phyloP scores from a whole-genome alignment of 2,329 filamentous ascomycete genomes.

The Mollisiaceae sp. region DNA sequence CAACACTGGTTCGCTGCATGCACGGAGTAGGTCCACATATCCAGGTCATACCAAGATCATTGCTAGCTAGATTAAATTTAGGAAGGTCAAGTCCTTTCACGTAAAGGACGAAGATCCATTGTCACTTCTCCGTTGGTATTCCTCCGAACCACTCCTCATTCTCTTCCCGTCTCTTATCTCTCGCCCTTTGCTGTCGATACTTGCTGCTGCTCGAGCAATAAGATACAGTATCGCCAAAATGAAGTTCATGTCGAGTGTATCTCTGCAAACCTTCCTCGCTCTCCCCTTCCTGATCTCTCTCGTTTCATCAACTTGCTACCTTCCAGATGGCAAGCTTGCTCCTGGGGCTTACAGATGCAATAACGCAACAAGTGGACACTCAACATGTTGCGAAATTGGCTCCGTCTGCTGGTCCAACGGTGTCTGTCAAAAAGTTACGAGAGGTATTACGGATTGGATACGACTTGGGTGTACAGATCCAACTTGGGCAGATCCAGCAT shows the following conservation, averaged over 20 bases:
- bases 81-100: not conserved
- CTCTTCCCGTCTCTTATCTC: not conserved
- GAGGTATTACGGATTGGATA: slow-evolving; percentile 1
- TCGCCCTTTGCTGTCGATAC: not conserved
- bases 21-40: not conserved
- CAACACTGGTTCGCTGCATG: not conserved
- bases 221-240: not conserved
- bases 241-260: not conserved
- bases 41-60: slow-evolving; percentile 2
- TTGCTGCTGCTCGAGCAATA: not conserved
- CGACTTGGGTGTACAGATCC: slow-evolving; percentile 4
- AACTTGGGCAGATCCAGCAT: slow-evolving; percentile 1
- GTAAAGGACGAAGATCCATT: not conserved
- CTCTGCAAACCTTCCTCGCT: not conserved
- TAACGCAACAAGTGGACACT: not conserved
- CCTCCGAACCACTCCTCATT: not conserved
- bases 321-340: not conserved
- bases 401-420: slow-evolving; percentile 10
- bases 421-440: not conserved
- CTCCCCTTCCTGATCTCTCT: not conserved
- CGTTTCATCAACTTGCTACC: not conserved
- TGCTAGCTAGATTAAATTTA: not conserved
- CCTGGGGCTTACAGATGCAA: slow-evolving; percentile 4
- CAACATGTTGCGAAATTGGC: slow-evolving; percentile 5
- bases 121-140: not conserved